Conservation (phyloP, 805 yeast genomes). For the Sugiyamaella chiloensis region DNA sequence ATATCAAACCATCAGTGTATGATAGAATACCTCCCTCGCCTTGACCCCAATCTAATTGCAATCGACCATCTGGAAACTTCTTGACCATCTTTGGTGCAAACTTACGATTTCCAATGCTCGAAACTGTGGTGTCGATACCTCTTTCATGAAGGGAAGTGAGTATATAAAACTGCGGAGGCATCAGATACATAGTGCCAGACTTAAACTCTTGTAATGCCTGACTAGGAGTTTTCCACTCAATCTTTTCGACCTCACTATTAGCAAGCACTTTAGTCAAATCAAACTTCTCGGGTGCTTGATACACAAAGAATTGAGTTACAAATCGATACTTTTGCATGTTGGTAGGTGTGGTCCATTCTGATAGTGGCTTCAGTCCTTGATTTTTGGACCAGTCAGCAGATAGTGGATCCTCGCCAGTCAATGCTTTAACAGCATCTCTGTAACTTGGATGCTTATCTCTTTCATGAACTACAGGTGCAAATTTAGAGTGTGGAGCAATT, state of each 20-base stretch:
- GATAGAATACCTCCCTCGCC: slow-evolving; percentile 25
- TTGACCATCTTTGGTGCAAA: slow-evolving; percentile 24
- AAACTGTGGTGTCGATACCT: slow-evolving; percentile 16
- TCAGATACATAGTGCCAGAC: slow-evolving; percentile 22
- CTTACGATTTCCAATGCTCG: slow-evolving; percentile 16
- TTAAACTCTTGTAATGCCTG: slow-evolving; percentile 24
- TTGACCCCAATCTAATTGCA: slow-evolving; percentile 28
- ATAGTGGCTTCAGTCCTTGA: slow-evolving; percentile 18
- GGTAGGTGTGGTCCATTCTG: slow-evolving; percentile 33
- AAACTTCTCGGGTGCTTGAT: slow-evolving; percentile 18
- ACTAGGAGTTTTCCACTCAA: slow-evolving; percentile 31
- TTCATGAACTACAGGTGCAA: slow-evolving; percentile 12
- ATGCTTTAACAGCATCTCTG: slow-evolving; percentile 9
- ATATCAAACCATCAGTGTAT: slow-evolving; percentile 13
- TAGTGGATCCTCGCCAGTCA: slow-evolving; percentile 11
- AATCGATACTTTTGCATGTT: slow-evolving; percentile 24
- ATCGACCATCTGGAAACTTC: slow-evolving; percentile 20
- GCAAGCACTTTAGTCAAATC: slow-evolving; percentile 13
- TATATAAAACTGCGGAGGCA: slow-evolving; percentile 34
- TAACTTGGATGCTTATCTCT: slow-evolving; percentile 11
- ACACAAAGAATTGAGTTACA: slow-evolving; percentile 30
- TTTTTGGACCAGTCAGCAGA: slow-evolving; percentile 14
- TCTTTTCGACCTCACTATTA: slow-evolving; percentile 13
- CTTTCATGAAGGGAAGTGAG: slow-evolving; percentile 18
- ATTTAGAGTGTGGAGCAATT: slow-evolving; percentile 21